A percentile compares a stretch with the other conserved stretches of the same genome.
These are phyloP conservation scores for Aspergillus wentii DNA, from an alignment of 495 filamentous ascomycete genomes.

Conservation along the genomic window DNA sequence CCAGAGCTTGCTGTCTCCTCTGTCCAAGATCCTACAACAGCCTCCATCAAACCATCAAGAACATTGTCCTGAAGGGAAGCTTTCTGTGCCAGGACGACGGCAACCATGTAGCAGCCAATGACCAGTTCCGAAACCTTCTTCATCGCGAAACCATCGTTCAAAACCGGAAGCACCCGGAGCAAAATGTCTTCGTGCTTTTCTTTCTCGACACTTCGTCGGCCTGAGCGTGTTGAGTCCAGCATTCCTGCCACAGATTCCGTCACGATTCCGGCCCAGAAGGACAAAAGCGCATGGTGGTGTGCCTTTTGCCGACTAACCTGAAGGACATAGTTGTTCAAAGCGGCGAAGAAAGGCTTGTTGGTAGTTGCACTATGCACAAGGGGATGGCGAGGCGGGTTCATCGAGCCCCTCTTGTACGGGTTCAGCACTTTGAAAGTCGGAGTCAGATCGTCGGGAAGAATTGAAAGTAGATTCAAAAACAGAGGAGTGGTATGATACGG, in stretches of 20 bases:
- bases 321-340: slow-evolving; percentile 70
- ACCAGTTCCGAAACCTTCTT: slow-evolving; percentile 69
- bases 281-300: slow-evolving; percentile 68
- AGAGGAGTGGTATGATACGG: slow-evolving; percentile 82
- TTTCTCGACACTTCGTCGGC: slow-evolving; percentile 59
- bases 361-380: slow-evolving; percentile 75
- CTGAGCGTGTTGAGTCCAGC: slow-evolving; percentile 69
- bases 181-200: slow-evolving; percentile 76
- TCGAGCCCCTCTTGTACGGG: slow-evolving; percentile 72
- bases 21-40: slow-evolving; percentile 70
- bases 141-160: slow-evolving; percentile 71
- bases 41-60: slow-evolving; percentile 78
- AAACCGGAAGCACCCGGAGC: slow-evolving; percentile 63
- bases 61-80: slow-evolving; percentile 67
- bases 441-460: slow-evolving; percentile 68
- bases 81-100: slow-evolving; percentile 79
- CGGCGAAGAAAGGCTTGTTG: slow-evolving; percentile 62
- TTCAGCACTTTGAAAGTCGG: slow-evolving; percentile 75
- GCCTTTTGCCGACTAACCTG: slow-evolving; percentile 60
- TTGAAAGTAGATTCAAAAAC: slow-evolving; percentile 76
- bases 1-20: slow-evolving; percentile 64
- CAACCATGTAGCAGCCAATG: slow-evolving; percentile 84
- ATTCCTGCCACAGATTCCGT: slow-evolving; percentile 77
- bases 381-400: slow-evolving; percentile 69
- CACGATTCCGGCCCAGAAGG: slow-evolving; percentile 82